Percentiles rank a stretch among this genome's conserved stretches.
Conservation (phyloP, 2,329 filamentous ascomycete genomes). For the Pseudogymnoascus destructans region DNA sequence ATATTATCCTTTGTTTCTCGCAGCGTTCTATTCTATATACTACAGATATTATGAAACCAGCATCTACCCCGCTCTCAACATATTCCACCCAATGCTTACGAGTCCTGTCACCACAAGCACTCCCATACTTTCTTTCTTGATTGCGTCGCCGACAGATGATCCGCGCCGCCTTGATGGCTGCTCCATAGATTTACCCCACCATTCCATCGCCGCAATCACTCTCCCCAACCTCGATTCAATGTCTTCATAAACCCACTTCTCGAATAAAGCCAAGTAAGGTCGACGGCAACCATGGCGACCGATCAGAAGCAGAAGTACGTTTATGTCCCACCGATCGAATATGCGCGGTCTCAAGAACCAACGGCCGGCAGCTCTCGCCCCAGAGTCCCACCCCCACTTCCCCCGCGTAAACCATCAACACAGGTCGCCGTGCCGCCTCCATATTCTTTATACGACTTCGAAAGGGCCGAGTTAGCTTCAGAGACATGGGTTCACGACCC, state of each 20-base stretch:
- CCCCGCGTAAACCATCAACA: conserved; percentile 17
- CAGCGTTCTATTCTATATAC: background rate
- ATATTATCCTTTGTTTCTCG: background rate
- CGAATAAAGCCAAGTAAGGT: background rate
- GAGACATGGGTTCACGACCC: conserved; percentile 19
- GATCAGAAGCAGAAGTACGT: background rate
- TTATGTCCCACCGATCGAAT: background rate
- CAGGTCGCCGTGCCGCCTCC: conserved; percentile 19
- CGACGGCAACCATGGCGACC: background rate
- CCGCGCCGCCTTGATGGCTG: background rate
- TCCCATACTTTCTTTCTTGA: background rate
- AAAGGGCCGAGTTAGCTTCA: conserved; percentile 14
- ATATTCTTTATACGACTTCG: conserved; percentile 21
- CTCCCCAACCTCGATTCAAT: background rate
- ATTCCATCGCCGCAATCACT: background rate
- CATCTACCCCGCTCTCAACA: background rate
- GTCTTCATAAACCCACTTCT: background rate
- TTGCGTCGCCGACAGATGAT: background rate
- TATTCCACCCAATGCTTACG: background rate
- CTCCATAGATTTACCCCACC: background rate
- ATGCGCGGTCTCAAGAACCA: background rate
- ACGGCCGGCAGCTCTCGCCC: background rate
- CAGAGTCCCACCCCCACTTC: conserved; percentile 20
- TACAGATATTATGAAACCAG: background rate
- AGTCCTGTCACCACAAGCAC: background rate